phyloP scores from a whole-genome alignment of 805 yeast species.

The Candida ortonii region DNA sequence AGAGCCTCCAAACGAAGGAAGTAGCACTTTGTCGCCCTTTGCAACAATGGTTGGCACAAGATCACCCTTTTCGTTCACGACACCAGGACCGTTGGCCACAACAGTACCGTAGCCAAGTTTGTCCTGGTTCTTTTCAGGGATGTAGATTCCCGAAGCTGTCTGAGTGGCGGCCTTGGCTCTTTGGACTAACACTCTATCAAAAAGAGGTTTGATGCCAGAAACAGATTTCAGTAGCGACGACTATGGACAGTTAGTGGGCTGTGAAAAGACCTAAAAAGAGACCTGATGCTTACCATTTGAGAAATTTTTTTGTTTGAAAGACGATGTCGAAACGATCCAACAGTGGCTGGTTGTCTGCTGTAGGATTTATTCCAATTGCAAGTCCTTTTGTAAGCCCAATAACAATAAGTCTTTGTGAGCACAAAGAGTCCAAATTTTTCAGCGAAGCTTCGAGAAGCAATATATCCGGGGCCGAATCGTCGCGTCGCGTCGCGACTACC shows the following conservation, averaged over 20 bases:
- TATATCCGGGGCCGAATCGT: too few species aligned
- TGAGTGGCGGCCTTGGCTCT: conserved; percentile 87
- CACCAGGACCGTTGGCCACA: conserved; percentile 94
- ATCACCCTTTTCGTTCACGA: conserved; percentile 70
- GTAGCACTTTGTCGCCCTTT: conserved; percentile 90
- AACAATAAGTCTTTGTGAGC: too few species aligned
- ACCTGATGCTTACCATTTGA: too few species aligned
- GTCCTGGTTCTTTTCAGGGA: conserved; percentile 94
- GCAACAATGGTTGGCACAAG: conserved; percentile 69
- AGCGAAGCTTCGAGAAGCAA: too few species aligned
- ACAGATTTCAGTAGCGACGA: conserved; percentile 72
- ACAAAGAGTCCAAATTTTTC: too few species aligned
- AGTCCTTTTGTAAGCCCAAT: too few species aligned
- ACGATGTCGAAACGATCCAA: too few species aligned
- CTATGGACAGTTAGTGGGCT: conserved; percentile 23
- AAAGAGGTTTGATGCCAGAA: conserved; percentile 82
- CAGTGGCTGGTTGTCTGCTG: too few species aligned
- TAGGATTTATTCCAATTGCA: too few species aligned
- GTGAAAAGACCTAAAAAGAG: too few species aligned
- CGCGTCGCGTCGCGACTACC: too few species aligned
- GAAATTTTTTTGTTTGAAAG: too few species aligned
- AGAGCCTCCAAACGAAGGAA: conserved; percentile 93
- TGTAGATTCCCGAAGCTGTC: conserved; percentile 89
- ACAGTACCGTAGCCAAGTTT: conserved; percentile 91
- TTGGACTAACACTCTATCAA: conserved; percentile 95